Evolutionary conservation across 495 filamentous ascomycete genomes (phyloP), one percentile per base, ranked within the genome.

Genomic region (Talaromyces stipitatus): DNA sequence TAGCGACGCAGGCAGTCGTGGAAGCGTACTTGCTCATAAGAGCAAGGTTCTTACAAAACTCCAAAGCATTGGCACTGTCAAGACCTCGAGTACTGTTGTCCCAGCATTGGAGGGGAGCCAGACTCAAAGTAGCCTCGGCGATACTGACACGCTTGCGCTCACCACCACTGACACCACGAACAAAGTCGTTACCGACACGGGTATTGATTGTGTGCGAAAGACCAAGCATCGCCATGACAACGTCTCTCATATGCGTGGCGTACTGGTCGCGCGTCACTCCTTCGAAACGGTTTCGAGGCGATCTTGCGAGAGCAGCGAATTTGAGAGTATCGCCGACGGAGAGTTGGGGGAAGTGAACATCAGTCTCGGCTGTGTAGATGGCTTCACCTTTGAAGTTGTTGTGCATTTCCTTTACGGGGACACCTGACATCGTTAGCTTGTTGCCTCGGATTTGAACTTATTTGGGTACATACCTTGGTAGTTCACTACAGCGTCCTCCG

Each of bases 81-180:
- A 95, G 67, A 59, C 89, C 90, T 68, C 90, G 77, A 5, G 90
- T 92, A 58, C 82, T 88, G 55, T 74, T 75, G 62, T 94, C 90
- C 90, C 90, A 95, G 73, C 88, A 91, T 62, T 89, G 86, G 11
- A 95, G 68, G 0, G 86, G 84, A 22, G 80, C 80, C 7, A 78
- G 78, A 43, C 82, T 85, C 22, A 91, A 71, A 6, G 80, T 79
- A 22, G 74, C 75, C 61, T 94, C 90, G 3, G 88, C 85, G 61
- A 94, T 92, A 69, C 84, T 89, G 48, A 91, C 87, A 59, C 90
- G 83, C 72, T 92, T 92, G 9, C 90, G 69, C 68, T 95, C 90
- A 57, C 90, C 90, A 54, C 90, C 90, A 27, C 82, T 86, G 0
- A 94, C 85, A 57, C 90, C 90, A 36, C 88, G 82, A 47, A 91